Evolutionary conservation across 73 alveolate genomes (phyloP).

Genomic region (Uronychia setigera): DNA sequence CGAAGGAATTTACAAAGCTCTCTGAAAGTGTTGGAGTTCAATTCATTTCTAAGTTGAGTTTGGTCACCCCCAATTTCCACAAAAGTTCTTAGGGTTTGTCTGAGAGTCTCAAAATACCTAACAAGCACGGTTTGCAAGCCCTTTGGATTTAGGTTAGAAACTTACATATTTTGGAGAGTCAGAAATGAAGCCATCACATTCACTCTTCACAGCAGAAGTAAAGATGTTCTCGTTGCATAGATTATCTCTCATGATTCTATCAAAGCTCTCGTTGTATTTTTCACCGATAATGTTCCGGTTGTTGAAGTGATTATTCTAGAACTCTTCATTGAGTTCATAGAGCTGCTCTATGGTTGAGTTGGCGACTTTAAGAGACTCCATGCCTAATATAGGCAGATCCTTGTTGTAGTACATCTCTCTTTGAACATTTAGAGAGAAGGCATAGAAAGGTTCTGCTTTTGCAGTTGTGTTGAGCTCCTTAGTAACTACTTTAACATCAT

Average conservation of each 20-base stretch:
- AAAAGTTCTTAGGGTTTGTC: slow-evolving; percentile 4
- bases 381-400: not conserved
- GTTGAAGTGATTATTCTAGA: no score
- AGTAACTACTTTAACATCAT: not conserved
- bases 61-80: not conserved
- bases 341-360: not conserved
- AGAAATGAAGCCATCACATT: slow-evolving; percentile 11
- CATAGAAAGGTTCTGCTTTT: slow-evolving; percentile 10
- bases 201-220: not conserved
- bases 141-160: no score
- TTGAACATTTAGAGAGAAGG: slow-evolving; percentile 32
- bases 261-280: no score
- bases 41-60: no score
- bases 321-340: not conserved
- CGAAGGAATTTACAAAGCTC: slow-evolving; percentile 9
- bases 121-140: slow-evolving; percentile 33
- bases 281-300: no score
- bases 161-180: slow-evolving; percentile 28
- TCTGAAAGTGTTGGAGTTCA: no score
- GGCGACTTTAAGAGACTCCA: slow-evolving; percentile 9
- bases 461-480: slow-evolving; percentile 22
- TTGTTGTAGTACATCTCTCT: slow-evolving; percentile 38
- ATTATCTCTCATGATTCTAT: slow-evolving; percentile 7
- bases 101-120: slow-evolving; percentile 34
- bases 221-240: slow-evolving; percentile 13